A percentile compares a stretch with the other conserved stretches of the same genome.
Conservation (phyloP, 768 basidiomycete species). For the Naganishia randhawae region DNA sequence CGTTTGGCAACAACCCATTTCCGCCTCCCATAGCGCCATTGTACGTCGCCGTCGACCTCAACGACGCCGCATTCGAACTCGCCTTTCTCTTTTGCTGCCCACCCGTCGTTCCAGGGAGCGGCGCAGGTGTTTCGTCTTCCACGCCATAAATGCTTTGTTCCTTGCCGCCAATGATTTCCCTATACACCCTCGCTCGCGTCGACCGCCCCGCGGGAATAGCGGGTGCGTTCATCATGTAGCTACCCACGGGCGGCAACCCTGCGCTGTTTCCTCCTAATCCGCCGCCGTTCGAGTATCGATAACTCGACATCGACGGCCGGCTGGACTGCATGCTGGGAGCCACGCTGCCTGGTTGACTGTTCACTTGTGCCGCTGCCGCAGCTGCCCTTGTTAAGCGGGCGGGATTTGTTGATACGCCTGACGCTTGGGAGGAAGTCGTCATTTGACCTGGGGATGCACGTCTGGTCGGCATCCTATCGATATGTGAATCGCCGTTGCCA, state of each 20-base stretch:
- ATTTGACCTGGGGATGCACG: constrained; percentile 9
- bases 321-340: constrained; percentile 18
- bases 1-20: constrained; percentile 6
- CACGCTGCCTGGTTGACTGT: constrained; percentile 12
- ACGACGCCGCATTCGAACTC: constrained; percentile 14
- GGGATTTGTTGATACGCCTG: neutral
- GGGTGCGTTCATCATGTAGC: constrained; percentile 14
- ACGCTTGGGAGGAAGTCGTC: constrained; percentile 4
- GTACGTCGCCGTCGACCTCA: constrained; percentile 17
- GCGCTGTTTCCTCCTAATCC: neutral
- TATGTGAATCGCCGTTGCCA: neutral
- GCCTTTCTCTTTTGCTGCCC: constrained; percentile 20
- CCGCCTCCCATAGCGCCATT: constrained; percentile 8
- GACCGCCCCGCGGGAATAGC: neutral
- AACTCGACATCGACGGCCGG: constrained; percentile 13
- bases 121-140: constrained; percentile 11
- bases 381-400: constrained; percentile 11
- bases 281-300: constrained; percentile 11
- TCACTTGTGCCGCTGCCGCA: neutral
- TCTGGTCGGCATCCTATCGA: constrained; percentile 12
- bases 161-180: constrained; percentile 13
- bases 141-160: constrained; percentile 5
- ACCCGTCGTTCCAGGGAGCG: constrained; percentile 12
- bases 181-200: constrained; percentile 4
- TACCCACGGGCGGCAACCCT: neutral